A percentile compares a stretch with the other conserved stretches of the same genome.
These are phyloP conservation scores for Drechmeria coniospora DNA, from an alignment of 2,329 filamentous ascomycete genomes.

Conservation along the genomic window DNA sequence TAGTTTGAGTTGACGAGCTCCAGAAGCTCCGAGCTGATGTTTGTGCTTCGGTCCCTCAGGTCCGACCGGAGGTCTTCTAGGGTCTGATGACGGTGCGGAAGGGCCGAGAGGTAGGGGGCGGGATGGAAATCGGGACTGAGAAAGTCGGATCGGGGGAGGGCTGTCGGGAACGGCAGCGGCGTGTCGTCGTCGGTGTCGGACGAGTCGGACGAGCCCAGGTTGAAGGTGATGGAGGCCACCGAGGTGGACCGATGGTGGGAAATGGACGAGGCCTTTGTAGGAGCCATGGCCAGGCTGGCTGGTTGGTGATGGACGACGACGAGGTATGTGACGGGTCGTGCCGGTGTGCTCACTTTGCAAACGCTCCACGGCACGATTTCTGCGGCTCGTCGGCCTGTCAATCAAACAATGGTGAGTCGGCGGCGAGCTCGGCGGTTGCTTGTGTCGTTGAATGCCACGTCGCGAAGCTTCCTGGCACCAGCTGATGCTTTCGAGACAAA, in stretches of 20 bases:
- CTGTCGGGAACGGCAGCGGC: slow-evolving; percentile 74
- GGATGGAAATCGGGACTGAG: slow-evolving; percentile 64
- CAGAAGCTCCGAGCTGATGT: slow-evolving; percentile 72
- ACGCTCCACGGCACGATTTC: no score
- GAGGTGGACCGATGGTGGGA: slow-evolving; percentile 11
- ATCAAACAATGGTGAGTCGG: no score
- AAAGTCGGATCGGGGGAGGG: slow-evolving; percentile 72
- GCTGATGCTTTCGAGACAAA: no score
- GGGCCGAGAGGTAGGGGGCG: slow-evolving; percentile 61
- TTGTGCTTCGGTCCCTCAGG: slow-evolving; percentile 62
- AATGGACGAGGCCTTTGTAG: slow-evolving; percentile 12
- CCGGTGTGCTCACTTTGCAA: no score
- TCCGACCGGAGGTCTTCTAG: slow-evolving; percentile 85
- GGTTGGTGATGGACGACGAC: not conserved
- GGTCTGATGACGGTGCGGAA: slow-evolving; percentile 82
- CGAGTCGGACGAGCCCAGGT: slow-evolving; percentile 4
- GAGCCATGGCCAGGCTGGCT: slow-evolving; percentile 13
- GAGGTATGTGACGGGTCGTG: no score
- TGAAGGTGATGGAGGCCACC: slow-evolving; percentile 3
- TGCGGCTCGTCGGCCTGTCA: no score
- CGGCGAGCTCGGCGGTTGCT: no score
- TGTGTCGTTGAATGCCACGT: no score
- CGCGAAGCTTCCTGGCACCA: no score
- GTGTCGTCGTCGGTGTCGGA: slow-evolving; percentile 39
- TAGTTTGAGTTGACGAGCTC: slow-evolving; percentile 96